Conservation (phyloP, 495 filamentous ascomycete species). For the Lasiosphaeria ovina region DNA sequence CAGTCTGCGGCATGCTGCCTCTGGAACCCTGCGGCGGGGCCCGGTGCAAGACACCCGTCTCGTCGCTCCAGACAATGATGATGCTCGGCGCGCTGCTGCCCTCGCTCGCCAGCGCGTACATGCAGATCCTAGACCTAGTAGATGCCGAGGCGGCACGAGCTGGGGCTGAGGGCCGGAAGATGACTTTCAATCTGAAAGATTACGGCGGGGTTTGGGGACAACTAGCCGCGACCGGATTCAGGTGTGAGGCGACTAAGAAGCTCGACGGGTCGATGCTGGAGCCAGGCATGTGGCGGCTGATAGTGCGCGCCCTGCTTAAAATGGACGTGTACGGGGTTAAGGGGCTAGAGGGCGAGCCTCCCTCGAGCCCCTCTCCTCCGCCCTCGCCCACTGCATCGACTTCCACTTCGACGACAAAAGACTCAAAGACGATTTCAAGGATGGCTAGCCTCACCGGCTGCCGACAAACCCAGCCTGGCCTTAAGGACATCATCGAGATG, state of each 20-base stretch:
- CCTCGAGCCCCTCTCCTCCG: not conserved
- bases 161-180: slow-evolving; percentile 33
- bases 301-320: slow-evolving; percentile 49
- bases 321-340: slow-evolving; percentile 53
- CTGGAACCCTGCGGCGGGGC: slow-evolving; percentile 10
- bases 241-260: slow-evolving; percentile 22
- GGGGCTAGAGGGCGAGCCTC: slow-evolving; percentile 4
- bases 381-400: not conserved
- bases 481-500: slow-evolving; percentile 50
- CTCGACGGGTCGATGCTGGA: slow-evolving; percentile 40
- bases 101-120: slow-evolving; percentile 59
- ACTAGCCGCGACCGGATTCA: slow-evolving; percentile 11
- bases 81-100: slow-evolving; percentile 63
- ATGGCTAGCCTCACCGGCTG: too few species aligned
- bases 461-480: slow-evolving; percentile 25
- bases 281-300: slow-evolving; percentile 48
- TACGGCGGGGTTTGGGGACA: slow-evolving; percentile 48
- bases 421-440: too few species aligned
- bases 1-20: slow-evolving; percentile 51
- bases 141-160: slow-evolving; percentile 43
- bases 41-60: slow-evolving; percentile 26
- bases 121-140: slow-evolving; percentile 43
- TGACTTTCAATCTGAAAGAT: slow-evolving; percentile 41
- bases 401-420: too few species aligned
- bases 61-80: slow-evolving; percentile 61